Percentiles rank a stretch among this genome's conserved stretches.
These are phyloP conservation scores for Ziziphus jujuba DNA, from an alignment of 306 rosid genomes.

Conservation along the genomic window DNA sequence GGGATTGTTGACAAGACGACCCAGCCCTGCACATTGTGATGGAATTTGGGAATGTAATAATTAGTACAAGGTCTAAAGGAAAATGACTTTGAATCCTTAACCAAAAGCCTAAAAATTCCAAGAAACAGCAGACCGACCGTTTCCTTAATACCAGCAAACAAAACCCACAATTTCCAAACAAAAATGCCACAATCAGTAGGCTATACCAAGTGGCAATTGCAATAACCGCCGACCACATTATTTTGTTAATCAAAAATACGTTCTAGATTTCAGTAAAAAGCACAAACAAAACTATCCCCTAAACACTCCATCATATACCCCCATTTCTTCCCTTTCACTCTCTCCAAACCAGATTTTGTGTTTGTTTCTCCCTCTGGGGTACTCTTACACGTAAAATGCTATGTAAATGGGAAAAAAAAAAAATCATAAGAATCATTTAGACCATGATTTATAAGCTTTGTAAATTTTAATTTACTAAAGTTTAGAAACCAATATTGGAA, in stretches of 20 bases:
- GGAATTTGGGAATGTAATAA: conserved; percentile 7
- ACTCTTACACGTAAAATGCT: too few species aligned
- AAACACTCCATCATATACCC: conserved; percentile 20
- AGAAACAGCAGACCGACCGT: conserved; percentile 71
- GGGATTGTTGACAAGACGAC: not conserved
- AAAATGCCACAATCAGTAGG: conserved; percentile 23
- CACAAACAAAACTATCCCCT: conserved; percentile 44
- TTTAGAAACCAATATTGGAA: too few species aligned
- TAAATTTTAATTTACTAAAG: too few species aligned
- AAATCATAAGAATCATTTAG: too few species aligned
- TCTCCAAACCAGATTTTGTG: not conserved
- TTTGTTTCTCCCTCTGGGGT: not conserved
- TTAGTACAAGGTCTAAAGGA: conserved; percentile 12
- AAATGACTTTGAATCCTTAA: conserved; percentile 18
- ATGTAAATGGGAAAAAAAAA: too few species aligned
- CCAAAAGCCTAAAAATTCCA: conserved; percentile 36
- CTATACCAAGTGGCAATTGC: conserved; percentile 27
- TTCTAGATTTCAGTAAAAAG: conserved; percentile 59
- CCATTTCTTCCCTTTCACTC: conserved; percentile 25
- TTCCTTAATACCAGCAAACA: conserved; percentile 66
- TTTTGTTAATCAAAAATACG: conserved; percentile 35
- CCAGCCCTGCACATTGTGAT: not conserved
- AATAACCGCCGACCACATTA: conserved; percentile 59
- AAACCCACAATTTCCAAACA: conserved; percentile 13
- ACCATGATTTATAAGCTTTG: too few species aligned